Percentiles rank a stretch among this genome's conserved stretches.
These are phyloP conservation scores for Gnaphalium uliginosum DNA, from an alignment of 129 eudicot species.

Conservation along the genomic window DNA sequence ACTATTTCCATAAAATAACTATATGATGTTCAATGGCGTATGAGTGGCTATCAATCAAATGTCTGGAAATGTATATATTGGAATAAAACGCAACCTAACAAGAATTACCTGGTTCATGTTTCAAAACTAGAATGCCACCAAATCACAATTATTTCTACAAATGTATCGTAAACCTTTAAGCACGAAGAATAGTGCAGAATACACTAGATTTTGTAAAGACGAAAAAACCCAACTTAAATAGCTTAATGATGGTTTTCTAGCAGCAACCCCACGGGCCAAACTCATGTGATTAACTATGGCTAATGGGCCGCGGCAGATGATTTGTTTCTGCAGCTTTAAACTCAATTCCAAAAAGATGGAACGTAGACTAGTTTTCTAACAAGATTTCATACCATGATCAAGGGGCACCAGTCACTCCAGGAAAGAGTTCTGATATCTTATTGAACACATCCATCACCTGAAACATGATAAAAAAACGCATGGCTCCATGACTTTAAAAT, in stretches of 20 bases:
- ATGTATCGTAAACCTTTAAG: slow-evolving; percentile 6
- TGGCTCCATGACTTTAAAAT: neutral
- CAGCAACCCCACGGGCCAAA: slow-evolving; percentile 18
- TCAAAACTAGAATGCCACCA: neutral
- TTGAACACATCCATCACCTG: slow-evolving; percentile 98
- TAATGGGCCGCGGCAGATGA: slow-evolving; percentile 28
- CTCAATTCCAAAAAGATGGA: slow-evolving; percentile 26
- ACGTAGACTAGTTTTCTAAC: slow-evolving; percentile 23
- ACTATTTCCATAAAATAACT: neutral
- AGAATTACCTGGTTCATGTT: neutral
- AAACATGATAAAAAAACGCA: neutral
- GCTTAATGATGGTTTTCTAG: slow-evolving; percentile 23
- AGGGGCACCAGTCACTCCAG: slow-evolving; percentile 72
- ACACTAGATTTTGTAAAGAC: slow-evolving; percentile 16
- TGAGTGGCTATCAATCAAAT: neutral
- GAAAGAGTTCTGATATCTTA: slow-evolving; percentile 91
- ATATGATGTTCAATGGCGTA: neutral
- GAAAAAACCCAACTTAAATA: slow-evolving; percentile 3
- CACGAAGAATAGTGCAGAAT: slow-evolving; percentile 21
- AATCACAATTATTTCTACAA: neutral
- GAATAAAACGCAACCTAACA: neutral
- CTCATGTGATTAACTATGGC: slow-evolving; percentile 26
- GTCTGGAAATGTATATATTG: neutral
- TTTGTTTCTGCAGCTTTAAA: slow-evolving; percentile 30
- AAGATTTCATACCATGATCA: slow-evolving; percentile 16